These are phyloP conservation scores for Anisodus acutangulus DNA, from an alignment of 257 asterid genomes.

Conservation along the genomic window DNA sequence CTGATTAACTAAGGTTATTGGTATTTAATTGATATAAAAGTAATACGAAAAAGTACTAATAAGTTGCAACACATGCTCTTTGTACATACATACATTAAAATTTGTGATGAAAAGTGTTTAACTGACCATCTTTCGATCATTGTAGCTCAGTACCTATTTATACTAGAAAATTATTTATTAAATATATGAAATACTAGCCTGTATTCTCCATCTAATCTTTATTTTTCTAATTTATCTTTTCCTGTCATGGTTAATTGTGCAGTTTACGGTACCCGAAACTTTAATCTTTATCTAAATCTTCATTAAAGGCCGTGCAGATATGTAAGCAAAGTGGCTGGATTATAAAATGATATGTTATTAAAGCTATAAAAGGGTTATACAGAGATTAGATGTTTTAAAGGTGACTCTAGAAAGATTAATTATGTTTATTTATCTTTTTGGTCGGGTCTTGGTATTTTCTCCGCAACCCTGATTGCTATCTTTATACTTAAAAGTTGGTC, in stretches of 20 bases:
- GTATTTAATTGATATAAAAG: neutral
- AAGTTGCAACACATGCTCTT: neutral
- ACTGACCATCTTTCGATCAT: neutral
- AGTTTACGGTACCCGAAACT: neutral
- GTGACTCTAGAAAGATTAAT: slow-evolving; percentile 36
- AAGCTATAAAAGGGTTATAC: slow-evolving; percentile 15
- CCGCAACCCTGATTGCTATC: slow-evolving; percentile 1
- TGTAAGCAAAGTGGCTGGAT: slow-evolving; percentile 31
- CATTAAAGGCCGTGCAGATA: slow-evolving; percentile 43
- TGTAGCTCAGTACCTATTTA: neutral
- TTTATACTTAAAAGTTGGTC: slow-evolving; percentile 25
- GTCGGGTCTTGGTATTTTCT: slow-evolving; percentile 30
- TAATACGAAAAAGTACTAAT: neutral
- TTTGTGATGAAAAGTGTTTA: neutral
- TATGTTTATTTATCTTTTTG: slow-evolving; percentile 33
- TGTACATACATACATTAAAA: neutral
- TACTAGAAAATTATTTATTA: neutral
- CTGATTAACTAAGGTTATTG: neutral
- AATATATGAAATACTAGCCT: no score
- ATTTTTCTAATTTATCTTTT: neutral
- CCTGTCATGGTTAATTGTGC: neutral
- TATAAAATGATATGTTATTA: neutral
- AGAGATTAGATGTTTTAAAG: slow-evolving; percentile 36
- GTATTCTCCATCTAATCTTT: no score
- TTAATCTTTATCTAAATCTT: slow-evolving; percentile 28